Evolutionary conservation across 441 rosid genomes (phyloP).

Genomic region (Euphorbia corollata): DNA sequence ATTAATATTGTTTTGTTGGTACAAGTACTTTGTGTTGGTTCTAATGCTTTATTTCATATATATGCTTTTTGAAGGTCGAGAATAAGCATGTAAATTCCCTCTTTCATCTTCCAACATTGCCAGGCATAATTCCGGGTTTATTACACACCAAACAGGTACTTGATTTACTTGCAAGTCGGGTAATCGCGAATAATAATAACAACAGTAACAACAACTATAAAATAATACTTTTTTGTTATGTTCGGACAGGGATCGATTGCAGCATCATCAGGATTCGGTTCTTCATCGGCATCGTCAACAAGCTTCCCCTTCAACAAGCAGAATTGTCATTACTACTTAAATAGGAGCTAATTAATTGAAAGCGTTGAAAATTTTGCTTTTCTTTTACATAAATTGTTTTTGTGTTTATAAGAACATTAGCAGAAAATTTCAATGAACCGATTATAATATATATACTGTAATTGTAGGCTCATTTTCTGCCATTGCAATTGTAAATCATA

Average conservation of each 20-base stretch:
- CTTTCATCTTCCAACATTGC: conserved; percentile 33
- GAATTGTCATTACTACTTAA: too few relatives aligned
- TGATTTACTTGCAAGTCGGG: conserved; percentile 16
- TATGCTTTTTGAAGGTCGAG: conserved; percentile 24
- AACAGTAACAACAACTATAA: neutral
- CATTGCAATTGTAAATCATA: too few relatives aligned
- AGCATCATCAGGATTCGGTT: conserved; percentile 99
- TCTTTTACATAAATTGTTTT: too few relatives aligned
- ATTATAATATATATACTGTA: too few relatives aligned
- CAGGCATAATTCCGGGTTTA: conserved; percentile 30
- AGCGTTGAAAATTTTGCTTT: too few relatives aligned
- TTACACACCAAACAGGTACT: conserved; percentile 33
- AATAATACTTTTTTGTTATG: neutral
- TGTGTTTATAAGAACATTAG: too few relatives aligned
- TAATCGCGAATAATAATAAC: conserved; percentile 2
- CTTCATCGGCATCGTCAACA: conserved; percentile 26
- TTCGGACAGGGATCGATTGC: conserved; percentile 31
- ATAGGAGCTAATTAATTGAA: too few relatives aligned
- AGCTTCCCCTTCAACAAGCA: conserved; percentile 9
- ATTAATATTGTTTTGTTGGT: neutral
- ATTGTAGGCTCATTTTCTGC: too few relatives aligned
- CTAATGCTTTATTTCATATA: neutral
- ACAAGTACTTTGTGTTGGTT: conserved; percentile 3
- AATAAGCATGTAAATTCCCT: conserved; percentile 9
- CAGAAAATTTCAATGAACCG: too few relatives aligned